A percentile compares a stretch with the other conserved stretches of the same genome.
Evolutionary conservation across 2,329 filamentous ascomycete genomes (phyloP).

Genomic region (Camillea tinctor): DNA sequence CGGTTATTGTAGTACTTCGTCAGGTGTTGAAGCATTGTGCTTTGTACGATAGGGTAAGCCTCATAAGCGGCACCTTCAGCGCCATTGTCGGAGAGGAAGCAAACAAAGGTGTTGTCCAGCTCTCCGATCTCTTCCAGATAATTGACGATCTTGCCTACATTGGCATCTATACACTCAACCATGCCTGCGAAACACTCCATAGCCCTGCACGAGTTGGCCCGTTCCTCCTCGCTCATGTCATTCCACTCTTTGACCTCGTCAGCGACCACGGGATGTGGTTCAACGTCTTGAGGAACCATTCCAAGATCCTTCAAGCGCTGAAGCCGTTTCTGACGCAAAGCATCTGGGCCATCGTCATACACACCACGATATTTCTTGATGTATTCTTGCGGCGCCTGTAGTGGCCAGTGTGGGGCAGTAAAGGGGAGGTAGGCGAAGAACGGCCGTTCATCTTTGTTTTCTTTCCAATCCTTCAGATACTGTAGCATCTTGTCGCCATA

Average conservation of each 20-base stretch:
- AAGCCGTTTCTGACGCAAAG: slow-evolving; percentile 51
- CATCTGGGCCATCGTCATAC: slow-evolving; percentile 61
- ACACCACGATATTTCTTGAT: slow-evolving; percentile 57
- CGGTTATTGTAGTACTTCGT: slow-evolving; percentile 57
- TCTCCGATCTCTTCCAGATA: slow-evolving; percentile 56
- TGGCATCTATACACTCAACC: slow-evolving; percentile 61
- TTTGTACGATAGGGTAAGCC: slow-evolving; percentile 55
- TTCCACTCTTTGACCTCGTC: slow-evolving; percentile 49
- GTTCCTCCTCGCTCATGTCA: slow-evolving; percentile 45
- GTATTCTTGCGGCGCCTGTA: slow-evolving; percentile 56
- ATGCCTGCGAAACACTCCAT: slow-evolving; percentile 66
- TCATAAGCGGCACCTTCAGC: slow-evolving; percentile 60
- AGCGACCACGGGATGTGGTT: slow-evolving; percentile 49
- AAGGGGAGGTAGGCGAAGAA: slow-evolving; percentile 63
- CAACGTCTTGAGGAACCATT: slow-evolving; percentile 50
- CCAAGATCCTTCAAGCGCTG: slow-evolving; percentile 56
- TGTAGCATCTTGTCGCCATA: slow-evolving; percentile 52
- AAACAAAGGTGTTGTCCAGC: slow-evolving; percentile 62
- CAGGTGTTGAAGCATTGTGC: slow-evolving; percentile 49
- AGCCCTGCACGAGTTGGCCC: slow-evolving; percentile 46
- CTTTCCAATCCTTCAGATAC: slow-evolving; percentile 49
- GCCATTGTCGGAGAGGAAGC: slow-evolving; percentile 64
- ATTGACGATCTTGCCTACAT: slow-evolving; percentile 58
- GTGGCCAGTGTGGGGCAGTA: slow-evolving; percentile 62
- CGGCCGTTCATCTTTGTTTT: slow-evolving; percentile 35